A percentile compares a stretch with the other conserved stretches of the same genome.
Evolutionary conservation across 2,329 filamentous ascomycete genomes (phyloP).

Genomic region (Verticillium nubilum): DNA sequence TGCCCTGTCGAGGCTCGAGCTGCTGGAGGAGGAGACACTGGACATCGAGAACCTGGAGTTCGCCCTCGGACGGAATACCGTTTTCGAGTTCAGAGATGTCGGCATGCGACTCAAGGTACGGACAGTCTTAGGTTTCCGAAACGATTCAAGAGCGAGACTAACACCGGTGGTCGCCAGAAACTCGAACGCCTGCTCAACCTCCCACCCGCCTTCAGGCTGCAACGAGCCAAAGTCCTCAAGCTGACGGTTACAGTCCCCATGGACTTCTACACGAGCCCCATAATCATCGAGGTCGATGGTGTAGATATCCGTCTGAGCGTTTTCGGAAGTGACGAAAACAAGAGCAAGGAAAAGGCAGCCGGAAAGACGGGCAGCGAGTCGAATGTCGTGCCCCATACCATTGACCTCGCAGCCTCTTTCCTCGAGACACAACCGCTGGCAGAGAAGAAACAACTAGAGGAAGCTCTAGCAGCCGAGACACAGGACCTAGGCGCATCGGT

Average conservation of each 20-base stretch:
- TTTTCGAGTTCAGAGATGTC: slow-evolving; percentile 82
- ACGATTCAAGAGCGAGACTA: not conserved
- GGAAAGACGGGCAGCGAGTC: slow-evolving; percentile 17
- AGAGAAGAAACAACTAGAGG: slow-evolving; percentile 63
- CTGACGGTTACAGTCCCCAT: slow-evolving; percentile 81
- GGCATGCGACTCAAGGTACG: slow-evolving; percentile 71
- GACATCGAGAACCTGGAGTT: slow-evolving; percentile 84
- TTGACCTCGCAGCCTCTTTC: slow-evolving; percentile 73
- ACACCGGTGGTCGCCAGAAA: slow-evolving; percentile 53
- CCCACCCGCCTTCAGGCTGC: slow-evolving; percentile 64
- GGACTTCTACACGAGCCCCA: slow-evolving; percentile 81
- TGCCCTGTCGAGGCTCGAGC: slow-evolving; percentile 73
- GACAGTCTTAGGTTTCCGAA: not conserved
- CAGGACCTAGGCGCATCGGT: slow-evolving; percentile 58
- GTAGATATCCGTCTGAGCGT: slow-evolving; percentile 66
- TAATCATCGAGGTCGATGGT: slow-evolving; percentile 75
- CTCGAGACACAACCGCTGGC: slow-evolving; percentile 60
- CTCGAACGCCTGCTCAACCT: slow-evolving; percentile 69
- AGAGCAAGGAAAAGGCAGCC: slow-evolving; percentile 13
- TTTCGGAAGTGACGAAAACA: slow-evolving; percentile 23
- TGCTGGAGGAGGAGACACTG: slow-evolving; percentile 82
- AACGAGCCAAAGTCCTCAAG: slow-evolving; percentile 67
- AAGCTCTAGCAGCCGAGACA: slow-evolving; percentile 58
- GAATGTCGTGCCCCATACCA: slow-evolving; percentile 57
- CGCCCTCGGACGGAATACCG: slow-evolving; percentile 73